Evolutionary conservation across 305 asterid species (phyloP).

Genomic region (Lippia alba): DNA sequence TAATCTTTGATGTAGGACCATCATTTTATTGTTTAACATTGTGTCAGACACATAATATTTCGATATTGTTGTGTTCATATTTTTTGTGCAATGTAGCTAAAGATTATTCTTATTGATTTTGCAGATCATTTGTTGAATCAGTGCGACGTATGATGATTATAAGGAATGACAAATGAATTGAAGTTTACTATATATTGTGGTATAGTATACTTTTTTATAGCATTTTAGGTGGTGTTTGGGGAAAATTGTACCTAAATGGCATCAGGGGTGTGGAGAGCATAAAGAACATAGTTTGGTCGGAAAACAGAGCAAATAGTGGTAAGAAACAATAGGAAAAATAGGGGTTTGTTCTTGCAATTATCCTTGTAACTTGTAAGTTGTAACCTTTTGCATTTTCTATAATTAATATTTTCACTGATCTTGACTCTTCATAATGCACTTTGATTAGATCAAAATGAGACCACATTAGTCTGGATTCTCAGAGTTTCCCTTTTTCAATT

Average conservation of each 20-base stretch:
- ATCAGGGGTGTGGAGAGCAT: background rate
- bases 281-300: background rate
- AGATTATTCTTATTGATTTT: constrained; percentile 5
- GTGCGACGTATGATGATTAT: constrained; percentile 59
- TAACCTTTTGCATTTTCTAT: background rate
- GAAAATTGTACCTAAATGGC: background rate
- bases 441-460: too few relatives aligned
- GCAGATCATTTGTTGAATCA: constrained; percentile 55
- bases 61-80: background rate
- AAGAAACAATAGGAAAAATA: background rate
- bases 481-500: too few relatives aligned
- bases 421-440: too few relatives aligned
- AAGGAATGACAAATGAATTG: constrained; percentile 37
- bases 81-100: background rate
- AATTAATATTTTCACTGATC: too few relatives aligned
- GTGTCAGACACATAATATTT: too few relatives aligned
- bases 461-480: too few relatives aligned
- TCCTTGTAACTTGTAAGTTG: background rate
- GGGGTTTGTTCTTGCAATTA: constrained; percentile 3
- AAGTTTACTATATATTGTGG: background rate
- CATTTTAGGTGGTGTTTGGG: background rate
- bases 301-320: constrained; percentile 4
- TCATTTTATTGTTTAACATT: too few relatives aligned
- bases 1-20: too few relatives aligned
- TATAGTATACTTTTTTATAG: background rate